Evolutionary conservation across 352 stramenopile species (phyloP), one percentile per base, ranked within the genome.

Genomic region (Globisporangium cederbergense): DNA sequence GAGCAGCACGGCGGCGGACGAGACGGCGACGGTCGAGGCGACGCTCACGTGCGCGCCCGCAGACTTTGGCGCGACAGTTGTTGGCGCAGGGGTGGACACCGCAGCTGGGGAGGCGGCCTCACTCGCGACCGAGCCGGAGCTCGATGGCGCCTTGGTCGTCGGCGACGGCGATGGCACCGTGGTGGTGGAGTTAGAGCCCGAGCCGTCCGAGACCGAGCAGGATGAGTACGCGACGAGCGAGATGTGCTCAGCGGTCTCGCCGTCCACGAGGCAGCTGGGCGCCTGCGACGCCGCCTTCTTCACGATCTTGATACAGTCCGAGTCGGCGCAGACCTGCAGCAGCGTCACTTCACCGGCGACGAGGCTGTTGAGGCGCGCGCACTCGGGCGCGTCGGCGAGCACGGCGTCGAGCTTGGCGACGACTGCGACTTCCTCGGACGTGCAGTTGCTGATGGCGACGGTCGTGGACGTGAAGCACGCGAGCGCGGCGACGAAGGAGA

Each of bases 291-390:
- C 61, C 13, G 54, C 52, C 32, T 66, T 66, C 52, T 66, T 66
- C 10, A 66, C 54, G 40, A 66, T 32, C 51, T 46, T 54, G 25
- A 66, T 51, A 52, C 61, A 66, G 10, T 46, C 52, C 18, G 61
- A 13, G 43, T 66, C 61, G 8, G 61, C 49, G 51, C 61, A 66
- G 40, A 66, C 28, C 61, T 66, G 61, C 30, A 60, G 22, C 22
- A 45, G 10, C n/a, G 61, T 66, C 40, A 60, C 61, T 13, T 61
- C 51, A 30, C 53, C 42, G 6, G 61, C 42, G 7, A 66, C 52
- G 52, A 66, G 61, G 20, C 52, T 66, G 61, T 66, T 66, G 36
- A 66, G 52, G 52, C 43, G 61, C 40, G 40, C 61, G 61, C 61
- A 66, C 52, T 66, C 61, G 28, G 43, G 18, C 0, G 34, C 45